Evolutionary conservation across 2,329 filamentous ascomycete genomes (phyloP).

Genomic region (Cephalotrichum gorgonifer): DNA sequence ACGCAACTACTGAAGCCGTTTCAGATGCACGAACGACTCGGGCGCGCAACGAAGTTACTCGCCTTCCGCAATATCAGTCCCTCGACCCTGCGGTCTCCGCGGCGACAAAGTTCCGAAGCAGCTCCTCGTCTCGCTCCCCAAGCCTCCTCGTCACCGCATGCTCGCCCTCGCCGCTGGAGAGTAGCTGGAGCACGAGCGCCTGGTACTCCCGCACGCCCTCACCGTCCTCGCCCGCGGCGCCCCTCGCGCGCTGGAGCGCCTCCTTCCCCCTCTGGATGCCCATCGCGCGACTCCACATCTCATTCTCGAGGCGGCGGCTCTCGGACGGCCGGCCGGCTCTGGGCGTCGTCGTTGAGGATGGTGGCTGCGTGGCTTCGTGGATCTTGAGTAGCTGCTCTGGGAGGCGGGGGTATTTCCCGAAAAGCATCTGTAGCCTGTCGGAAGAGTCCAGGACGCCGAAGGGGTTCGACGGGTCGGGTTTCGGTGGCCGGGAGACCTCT

Average conservation of each 20-base stretch:
- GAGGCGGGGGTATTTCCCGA: constrained; percentile 41
- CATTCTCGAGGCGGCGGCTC: constrained; percentile 16
- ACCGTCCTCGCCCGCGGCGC: constrained; percentile 40
- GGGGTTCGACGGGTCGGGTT: constrained; percentile 23
- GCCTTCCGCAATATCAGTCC: too few species aligned
- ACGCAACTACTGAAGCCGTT: too few species aligned
- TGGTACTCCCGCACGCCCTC: constrained; percentile 52
- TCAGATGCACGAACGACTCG: too few species aligned
- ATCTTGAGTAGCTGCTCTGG: constrained; percentile 35
- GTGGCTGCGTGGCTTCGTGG: constrained; percentile 22
- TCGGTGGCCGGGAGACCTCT: constrained; percentile 3
- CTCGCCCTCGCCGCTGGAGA: constrained; percentile 20
- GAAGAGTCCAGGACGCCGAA: constrained; percentile 42
- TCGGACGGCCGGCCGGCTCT: constrained; percentile 9
- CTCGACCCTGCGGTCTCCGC: constrained; percentile 20
- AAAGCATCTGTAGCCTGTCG: constrained; percentile 37
- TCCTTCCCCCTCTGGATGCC: constrained; percentile 46
- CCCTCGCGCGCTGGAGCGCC: constrained; percentile 39
- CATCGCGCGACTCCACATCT: constrained; percentile 46
- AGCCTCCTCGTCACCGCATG: constrained; percentile 32
- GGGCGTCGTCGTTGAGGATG: constrained; percentile 5
- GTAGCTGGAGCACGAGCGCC: constrained; percentile 41
- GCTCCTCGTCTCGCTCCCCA: constrained; percentile 33
- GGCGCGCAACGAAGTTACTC: too few species aligned
- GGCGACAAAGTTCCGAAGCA: constrained; percentile 38